phyloP scores from a whole-genome alignment of 306 rosid genomes.

The Cicer judaicum region DNA sequence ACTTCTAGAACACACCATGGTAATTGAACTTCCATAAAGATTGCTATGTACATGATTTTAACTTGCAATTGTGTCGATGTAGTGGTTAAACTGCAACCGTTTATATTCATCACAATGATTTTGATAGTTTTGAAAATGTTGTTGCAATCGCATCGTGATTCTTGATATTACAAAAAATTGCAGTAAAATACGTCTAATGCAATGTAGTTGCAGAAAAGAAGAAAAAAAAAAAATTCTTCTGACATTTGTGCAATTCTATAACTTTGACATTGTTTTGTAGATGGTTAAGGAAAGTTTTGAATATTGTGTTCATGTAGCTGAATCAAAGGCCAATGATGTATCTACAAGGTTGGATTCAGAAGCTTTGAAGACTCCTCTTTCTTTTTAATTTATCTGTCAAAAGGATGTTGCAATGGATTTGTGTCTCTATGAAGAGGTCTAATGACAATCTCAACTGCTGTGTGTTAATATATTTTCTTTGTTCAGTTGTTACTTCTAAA shows the following conservation, averaged over 20 bases:
- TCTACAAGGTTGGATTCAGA: slow-evolving; percentile 48
- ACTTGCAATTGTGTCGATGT: too few relatives aligned
- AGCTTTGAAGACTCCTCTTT: slow-evolving; percentile 37
- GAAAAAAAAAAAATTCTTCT: too few relatives aligned
- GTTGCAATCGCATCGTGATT: neutral
- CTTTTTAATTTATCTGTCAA: neutral
- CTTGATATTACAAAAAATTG: neutral
- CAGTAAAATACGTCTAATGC: too few relatives aligned
- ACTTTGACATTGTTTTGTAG: slow-evolving; percentile 54
- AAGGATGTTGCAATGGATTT: slow-evolving; percentile 43
- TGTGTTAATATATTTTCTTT: slow-evolving; percentile 38
- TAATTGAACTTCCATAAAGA: slow-evolving; percentile 27
- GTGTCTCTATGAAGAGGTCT: slow-evolving; percentile 53
- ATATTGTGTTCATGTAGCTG: slow-evolving; percentile 46
- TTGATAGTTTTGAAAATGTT: neutral
- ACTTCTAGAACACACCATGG: slow-evolving; percentile 60
- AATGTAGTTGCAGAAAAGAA: too few relatives aligned
- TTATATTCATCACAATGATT: neutral
- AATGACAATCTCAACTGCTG: slow-evolving; percentile 48
- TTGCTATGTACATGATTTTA: neutral
- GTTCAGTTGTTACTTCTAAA: slow-evolving; percentile 42
- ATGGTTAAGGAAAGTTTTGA: slow-evolving; percentile 50
- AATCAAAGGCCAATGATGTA: slow-evolving; percentile 54
- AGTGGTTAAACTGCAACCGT: too few relatives aligned
- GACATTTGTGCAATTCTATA: slow-evolving; percentile 20